These are phyloP conservation scores for Stropharia rugosoannulata DNA, from an alignment of 768 basidiomycete genomes.

Conservation along the genomic window DNA sequence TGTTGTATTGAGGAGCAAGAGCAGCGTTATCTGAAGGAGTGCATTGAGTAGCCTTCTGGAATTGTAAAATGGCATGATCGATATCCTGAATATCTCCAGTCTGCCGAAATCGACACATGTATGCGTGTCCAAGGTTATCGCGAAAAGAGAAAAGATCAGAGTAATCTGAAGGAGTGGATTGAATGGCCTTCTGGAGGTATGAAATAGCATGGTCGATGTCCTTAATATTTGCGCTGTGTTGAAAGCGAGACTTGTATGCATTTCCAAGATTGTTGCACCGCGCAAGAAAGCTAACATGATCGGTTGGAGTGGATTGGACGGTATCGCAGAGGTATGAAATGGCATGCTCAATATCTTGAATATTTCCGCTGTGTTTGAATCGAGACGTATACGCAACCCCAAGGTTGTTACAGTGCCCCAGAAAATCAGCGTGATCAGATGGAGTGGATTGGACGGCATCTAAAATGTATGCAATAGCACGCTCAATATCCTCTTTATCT, in stretches of 20 bases:
- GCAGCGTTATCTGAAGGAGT: not conserved
- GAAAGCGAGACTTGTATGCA: constrained; percentile 1
- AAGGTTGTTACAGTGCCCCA: no score
- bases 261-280: constrained; percentile 20
- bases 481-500: no score
- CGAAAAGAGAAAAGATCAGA: constrained; percentile 12
- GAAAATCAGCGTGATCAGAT: no score
- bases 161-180: constrained; percentile 15
- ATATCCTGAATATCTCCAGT: not conserved
- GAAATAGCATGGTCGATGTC: constrained; percentile 23
- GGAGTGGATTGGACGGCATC: no score
- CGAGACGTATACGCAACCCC: no score
- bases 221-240: constrained; percentile 18
- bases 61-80: not conserved
- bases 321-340: constrained; percentile 11
- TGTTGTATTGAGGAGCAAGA: no score
- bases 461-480: no score
- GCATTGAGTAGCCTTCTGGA: constrained; percentile 2
- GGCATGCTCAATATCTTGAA: constrained; percentile 22
- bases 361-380: constrained; percentile 14
- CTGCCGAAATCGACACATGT: not conserved
- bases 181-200: constrained; percentile 8
- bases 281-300: constrained; percentile 15
- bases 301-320: constrained; percentile 12
- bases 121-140: constrained; percentile 18